Conservation (phyloP, 257 asterid genomes). For the Buddleja alternifolia region DNA sequence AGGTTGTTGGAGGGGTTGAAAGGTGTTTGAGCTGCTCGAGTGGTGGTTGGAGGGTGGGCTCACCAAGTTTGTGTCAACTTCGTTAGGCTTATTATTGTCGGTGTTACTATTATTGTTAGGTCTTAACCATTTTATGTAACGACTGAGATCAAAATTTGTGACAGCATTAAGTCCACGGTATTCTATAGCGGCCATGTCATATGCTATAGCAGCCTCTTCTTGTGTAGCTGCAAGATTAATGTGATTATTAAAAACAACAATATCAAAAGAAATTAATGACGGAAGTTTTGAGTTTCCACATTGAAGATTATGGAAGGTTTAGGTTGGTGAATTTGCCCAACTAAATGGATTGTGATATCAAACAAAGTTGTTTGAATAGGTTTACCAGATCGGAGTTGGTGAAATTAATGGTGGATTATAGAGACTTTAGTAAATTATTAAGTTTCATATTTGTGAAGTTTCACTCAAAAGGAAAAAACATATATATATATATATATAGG, state of each 20-base stretch:
- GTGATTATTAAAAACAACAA: background rate
- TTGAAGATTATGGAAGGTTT: slow-evolving; percentile 16
- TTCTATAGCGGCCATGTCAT: slow-evolving; percentile 90
- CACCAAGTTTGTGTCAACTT: slow-evolving; percentile 27
- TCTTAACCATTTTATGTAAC: slow-evolving; percentile 81
- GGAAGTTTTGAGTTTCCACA: background rate
- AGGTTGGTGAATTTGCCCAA: slow-evolving; percentile 37
- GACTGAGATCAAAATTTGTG: slow-evolving; percentile 81
- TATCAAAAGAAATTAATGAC: background rate
- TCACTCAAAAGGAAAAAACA: background rate
- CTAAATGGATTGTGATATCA: slow-evolving; percentile 31
- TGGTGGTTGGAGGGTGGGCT: slow-evolving; percentile 25
- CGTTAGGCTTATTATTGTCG: slow-evolving; percentile 19
- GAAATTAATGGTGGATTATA: background rate
- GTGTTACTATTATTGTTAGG: slow-evolving; percentile 42
- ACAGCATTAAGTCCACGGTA: slow-evolving; percentile 86
- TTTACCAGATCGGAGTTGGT: background rate
- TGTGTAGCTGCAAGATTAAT: slow-evolving; percentile 63
- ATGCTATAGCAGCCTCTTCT: slow-evolving; percentile 88
- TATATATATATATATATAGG: too few relatives aligned
- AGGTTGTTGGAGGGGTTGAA: slow-evolving; percentile 31
- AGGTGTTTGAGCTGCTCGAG: slow-evolving; percentile 27
- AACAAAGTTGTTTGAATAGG: background rate
- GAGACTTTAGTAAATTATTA: background rate
- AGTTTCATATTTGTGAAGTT: background rate